phyloP scores from a whole-genome alignment of 2,329 filamentous ascomycete species.

The Penicillium sp. region DNA sequence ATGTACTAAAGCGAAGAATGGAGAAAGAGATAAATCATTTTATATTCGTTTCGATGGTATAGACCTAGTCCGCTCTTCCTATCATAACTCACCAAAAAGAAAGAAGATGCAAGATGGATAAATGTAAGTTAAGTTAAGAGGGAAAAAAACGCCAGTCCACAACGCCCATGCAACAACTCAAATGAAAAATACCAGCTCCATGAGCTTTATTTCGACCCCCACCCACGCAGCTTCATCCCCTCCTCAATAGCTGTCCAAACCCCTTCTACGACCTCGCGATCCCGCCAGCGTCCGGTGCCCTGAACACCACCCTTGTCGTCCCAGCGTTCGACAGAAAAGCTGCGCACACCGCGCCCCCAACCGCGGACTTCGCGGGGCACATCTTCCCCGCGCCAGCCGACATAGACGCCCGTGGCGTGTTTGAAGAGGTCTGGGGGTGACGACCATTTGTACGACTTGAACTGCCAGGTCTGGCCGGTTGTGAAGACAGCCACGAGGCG shows the following conservation, averaged over 20 bases:
- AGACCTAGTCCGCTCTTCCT: neutral
- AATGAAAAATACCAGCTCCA: neutral
- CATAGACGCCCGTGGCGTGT: constrained; percentile 83
- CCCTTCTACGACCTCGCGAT: constrained; percentile 88
- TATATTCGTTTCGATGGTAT: neutral
- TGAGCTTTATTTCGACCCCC: constrained; percentile 53
- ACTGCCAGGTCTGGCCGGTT: constrained; percentile 97
- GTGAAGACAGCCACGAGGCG: constrained; percentile 96
- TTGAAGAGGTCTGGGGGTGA: constrained; percentile 86
- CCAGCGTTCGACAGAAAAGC: constrained; percentile 84
- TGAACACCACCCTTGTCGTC: constrained; percentile 53
- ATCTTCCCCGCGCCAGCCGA: constrained; percentile 88
- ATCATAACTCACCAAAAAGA: neutral
- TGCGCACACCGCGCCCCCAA: constrained; percentile 85
- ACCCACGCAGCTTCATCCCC: constrained; percentile 84
- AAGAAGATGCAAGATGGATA: neutral
- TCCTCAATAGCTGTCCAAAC: constrained; percentile 90
- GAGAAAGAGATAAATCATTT: neutral
- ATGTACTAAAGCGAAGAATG: neutral
- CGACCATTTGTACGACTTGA: constrained; percentile 97
- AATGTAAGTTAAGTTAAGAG: neutral
- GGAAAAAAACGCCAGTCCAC: constrained; percentile 7
- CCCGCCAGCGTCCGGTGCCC: constrained; percentile 68
- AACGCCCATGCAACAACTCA: constrained; percentile 9
- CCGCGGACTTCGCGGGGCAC: constrained; percentile 76